Evolutionary conservation across 1,284 basidiomycete species (phyloP).

Genomic region (Ganoderma boninense): DNA sequence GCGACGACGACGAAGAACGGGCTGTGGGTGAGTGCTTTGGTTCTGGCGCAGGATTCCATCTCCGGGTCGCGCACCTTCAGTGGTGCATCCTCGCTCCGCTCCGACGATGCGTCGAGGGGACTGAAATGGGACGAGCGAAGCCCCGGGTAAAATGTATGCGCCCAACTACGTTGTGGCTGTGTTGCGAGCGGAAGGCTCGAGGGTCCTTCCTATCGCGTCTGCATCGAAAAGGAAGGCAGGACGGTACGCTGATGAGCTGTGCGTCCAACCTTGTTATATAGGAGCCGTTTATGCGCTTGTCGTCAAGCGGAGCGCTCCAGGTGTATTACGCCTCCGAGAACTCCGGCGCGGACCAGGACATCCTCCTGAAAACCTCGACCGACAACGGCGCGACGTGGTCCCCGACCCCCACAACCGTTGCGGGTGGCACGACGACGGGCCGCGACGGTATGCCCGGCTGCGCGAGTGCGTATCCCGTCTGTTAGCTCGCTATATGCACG

Average conservation of each 20-base stretch:
- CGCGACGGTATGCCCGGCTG: neutral
- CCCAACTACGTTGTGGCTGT: neutral
- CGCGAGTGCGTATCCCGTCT: neutral
- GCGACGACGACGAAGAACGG: neutral
- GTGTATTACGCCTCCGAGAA: slow-evolving; percentile 18
- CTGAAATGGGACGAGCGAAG: too few relatives aligned
- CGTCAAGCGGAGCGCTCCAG: slow-evolving; percentile 16
- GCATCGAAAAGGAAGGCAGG: neutral
- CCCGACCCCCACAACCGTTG: neutral
- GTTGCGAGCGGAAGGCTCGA: neutral
- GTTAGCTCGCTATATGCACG: neutral
- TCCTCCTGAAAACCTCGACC: slow-evolving; percentile 14
- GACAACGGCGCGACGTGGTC: neutral
- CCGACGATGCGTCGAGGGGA: neutral
- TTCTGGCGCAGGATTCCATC: neutral
- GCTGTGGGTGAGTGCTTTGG: neutral
- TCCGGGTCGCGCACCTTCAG: neutral
- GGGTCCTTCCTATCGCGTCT: neutral
- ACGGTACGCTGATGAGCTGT: neutral
- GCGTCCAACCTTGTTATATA: neutral
- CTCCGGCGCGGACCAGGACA: slow-evolving; percentile 10
- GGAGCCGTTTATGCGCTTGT: slow-evolving; percentile 20
- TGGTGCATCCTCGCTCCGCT: neutral
- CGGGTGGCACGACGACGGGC: slow-evolving; percentile 4
- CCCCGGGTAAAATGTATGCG: too few relatives aligned